phyloP scores from a whole-genome alignment of 371 early-diverging fungal genomes.

The Conidiobolus incongruus region DNA sequence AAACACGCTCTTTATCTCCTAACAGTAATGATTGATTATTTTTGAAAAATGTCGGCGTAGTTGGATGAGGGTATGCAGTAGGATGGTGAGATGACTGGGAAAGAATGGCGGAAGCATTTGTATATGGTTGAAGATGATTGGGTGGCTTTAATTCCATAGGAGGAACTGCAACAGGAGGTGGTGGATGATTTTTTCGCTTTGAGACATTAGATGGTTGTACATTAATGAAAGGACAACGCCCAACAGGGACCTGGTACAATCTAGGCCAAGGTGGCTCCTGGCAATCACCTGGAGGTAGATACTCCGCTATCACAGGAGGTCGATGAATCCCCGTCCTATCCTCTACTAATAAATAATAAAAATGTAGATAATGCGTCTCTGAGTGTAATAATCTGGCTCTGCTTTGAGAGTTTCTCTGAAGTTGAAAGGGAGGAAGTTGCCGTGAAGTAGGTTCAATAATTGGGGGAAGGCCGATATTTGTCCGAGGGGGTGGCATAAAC shows the following conservation, averaged over 20 bases:
- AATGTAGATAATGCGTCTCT: slow-evolving; percentile 13
- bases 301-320: slow-evolving; percentile 15
- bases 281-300: slow-evolving; percentile 5
- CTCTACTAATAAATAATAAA: slow-evolving; percentile 13
- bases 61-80: neutral
- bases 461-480: no score
- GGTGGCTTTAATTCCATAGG: neutral
- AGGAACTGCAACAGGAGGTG: neutral
- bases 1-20: no score
- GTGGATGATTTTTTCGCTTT: neutral
- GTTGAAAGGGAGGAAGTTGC: no score
- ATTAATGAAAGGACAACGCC: slow-evolving; percentile 3
- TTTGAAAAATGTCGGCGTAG: neutral
- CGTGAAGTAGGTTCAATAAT: no score
- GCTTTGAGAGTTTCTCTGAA: no score
- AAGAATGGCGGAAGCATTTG: neutral
- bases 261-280: slow-evolving; percentile 13
- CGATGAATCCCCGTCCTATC: slow-evolving; percentile 15
- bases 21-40: neutral
- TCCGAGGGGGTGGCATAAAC: no score
- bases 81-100: neutral
- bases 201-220: neutral
- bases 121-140: neutral
- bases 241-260: slow-evolving; percentile 7
- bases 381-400: slow-evolving; percentile 5